Conservation (phyloP, 495 filamentous ascomycete genomes). For the Podospora didyma region DNA sequence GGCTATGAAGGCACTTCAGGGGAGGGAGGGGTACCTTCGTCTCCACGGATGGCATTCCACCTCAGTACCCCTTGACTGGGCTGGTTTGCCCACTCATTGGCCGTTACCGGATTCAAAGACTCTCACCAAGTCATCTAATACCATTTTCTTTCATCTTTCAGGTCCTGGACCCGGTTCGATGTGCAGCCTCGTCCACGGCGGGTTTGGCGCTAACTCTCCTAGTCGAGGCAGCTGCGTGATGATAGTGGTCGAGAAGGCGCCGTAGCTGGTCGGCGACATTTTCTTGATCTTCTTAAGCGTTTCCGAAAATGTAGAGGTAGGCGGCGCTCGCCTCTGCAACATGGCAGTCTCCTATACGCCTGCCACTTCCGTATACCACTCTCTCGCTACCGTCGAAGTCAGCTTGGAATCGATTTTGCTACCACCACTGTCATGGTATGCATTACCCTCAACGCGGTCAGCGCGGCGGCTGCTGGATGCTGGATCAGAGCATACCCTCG, state of each 20-base stretch:
- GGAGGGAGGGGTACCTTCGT: neutral
- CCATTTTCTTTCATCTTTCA: neutral
- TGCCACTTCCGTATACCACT: neutral
- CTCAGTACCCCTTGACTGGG: neutral
- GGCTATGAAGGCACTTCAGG: too few species aligned
- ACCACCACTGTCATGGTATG: neutral
- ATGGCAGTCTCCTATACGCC: neutral
- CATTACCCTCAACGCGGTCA: neutral
- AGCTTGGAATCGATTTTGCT: neutral
- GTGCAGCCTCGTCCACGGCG: neutral
- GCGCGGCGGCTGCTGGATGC: neutral
- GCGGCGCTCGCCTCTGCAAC: neutral
- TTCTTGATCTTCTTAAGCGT: neutral
- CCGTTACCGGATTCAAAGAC: neutral
- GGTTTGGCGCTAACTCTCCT: neutral
- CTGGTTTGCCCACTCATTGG: neutral
- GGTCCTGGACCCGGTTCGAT: neutral
- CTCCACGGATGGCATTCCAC: neutral
- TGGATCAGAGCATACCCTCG: neutral
- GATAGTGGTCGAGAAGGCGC: neutral
- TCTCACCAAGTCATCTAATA: neutral
- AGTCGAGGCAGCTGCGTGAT: neutral
- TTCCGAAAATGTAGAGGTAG: neutral
- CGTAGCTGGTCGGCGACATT: neutral
- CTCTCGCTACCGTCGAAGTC: neutral